Conservation (phyloP, 2,329 filamentous ascomycete genomes). For the Annulohypoxylon truncatum region DNA sequence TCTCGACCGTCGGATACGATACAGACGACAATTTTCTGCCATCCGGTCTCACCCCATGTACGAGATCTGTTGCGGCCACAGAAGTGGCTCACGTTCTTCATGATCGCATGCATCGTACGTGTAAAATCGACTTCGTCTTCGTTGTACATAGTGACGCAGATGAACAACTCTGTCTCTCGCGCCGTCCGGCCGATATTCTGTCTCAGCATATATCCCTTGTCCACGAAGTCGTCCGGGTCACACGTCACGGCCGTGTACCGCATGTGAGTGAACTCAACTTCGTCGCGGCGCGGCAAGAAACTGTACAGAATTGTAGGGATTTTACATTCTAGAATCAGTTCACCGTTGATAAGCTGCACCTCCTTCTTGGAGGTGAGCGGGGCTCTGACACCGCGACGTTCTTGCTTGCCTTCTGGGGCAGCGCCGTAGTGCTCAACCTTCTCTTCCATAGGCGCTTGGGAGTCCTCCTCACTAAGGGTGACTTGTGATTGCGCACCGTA, state of each 20-base stretch:
- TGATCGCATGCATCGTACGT: slow-evolving; percentile 93
- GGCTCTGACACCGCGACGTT: slow-evolving; percentile 84
- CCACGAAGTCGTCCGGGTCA: slow-evolving; percentile 88
- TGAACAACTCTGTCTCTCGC: slow-evolving; percentile 93
- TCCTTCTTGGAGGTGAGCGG: slow-evolving; percentile 94
- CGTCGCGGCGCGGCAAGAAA: slow-evolving; percentile 91
- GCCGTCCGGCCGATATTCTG: slow-evolving; percentile 94
- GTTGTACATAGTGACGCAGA: slow-evolving; percentile 99
- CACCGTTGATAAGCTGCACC: slow-evolving; percentile 95
- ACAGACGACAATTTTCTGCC: slow-evolving; percentile 99
- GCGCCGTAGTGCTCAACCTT: slow-evolving; percentile 87
- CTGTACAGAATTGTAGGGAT: slow-evolving; percentile 98
- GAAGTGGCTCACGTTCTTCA: slow-evolving; percentile 99
- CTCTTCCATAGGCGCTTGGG: slow-evolving; percentile 55
- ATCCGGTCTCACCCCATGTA: slow-evolving; percentile 97
- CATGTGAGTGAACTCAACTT: slow-evolving; percentile 97
- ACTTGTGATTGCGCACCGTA: slow-evolving; percentile 66
- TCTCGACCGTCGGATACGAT: slow-evolving; percentile 92
- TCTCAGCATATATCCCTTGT: slow-evolving; percentile 89
- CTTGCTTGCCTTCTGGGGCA: slow-evolving; percentile 86
- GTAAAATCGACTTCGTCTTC: slow-evolving; percentile 97
- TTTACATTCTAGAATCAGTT: slow-evolving; percentile 97
- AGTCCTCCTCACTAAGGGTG: slow-evolving; percentile 64
- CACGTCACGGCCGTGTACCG: slow-evolving; percentile 95
- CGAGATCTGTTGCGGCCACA: slow-evolving; percentile 92